Evolutionary conservation across 2,329 filamentous ascomycete species (phyloP).

Genomic region (Niveomyces coronatus): DNA sequence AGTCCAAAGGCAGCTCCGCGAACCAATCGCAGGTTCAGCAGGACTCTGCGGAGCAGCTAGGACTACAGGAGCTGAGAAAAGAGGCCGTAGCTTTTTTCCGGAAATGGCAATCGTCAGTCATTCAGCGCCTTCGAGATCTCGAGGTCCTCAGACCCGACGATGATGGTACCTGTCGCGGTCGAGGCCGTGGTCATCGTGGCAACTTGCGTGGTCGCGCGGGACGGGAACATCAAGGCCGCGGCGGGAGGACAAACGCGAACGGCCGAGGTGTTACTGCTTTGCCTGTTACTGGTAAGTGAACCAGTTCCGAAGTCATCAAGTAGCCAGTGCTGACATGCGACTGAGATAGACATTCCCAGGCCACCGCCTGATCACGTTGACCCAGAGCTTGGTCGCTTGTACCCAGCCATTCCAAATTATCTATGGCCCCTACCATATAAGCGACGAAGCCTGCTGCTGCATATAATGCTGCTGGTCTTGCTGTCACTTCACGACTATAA

Average conservation of each 20-base stretch:
- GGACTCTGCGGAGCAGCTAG: neutral
- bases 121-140: slow-evolving; percentile 61
- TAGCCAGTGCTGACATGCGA: slow-evolving; percentile 14
- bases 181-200: slow-evolving; percentile 22
- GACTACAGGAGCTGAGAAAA: slow-evolving; percentile 56
- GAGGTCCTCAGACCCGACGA: slow-evolving; percentile 25
- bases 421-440: slow-evolving; percentile 49
- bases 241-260: neutral
- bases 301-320: slow-evolving; percentile 11
- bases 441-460: slow-evolving; percentile 57
- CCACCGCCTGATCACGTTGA: slow-evolving; percentile 34
- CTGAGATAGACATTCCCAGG: too few relatives aligned
- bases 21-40: slow-evolving; percentile 12
- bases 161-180: slow-evolving; percentile 4
- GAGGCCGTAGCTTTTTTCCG: slow-evolving; percentile 63
- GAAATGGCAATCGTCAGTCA: slow-evolving; percentile 66
- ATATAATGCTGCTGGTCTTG: slow-evolving; percentile 60
- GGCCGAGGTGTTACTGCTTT: slow-evolving; percentile 17
- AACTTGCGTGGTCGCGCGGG: slow-evolving; percentile 10
- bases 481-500: slow-evolving; percentile 70
- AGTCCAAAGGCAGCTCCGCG: slow-evolving; percentile 24
- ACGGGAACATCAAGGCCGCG: slow-evolving; percentile 9
- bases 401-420: slow-evolving; percentile 48
- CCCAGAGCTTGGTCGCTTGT: slow-evolving; percentile 37
- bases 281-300: slow-evolving; percentile 25